Conservation (phyloP, 2,329 filamentous ascomycete genomes). For the Claviceps sp. region DNA sequence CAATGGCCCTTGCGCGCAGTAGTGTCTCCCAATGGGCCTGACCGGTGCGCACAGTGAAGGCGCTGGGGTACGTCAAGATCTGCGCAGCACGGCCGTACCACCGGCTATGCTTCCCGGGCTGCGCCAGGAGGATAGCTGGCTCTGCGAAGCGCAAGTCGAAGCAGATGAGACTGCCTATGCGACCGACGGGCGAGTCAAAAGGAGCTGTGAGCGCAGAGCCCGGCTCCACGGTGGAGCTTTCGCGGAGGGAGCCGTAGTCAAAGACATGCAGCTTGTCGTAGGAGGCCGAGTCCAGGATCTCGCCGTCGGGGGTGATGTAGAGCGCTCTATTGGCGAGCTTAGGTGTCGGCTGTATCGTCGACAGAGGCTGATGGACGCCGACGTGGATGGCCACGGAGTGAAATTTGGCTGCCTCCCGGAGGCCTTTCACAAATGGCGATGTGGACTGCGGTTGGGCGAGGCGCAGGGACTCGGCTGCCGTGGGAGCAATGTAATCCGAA, state of each 20-base stretch:
- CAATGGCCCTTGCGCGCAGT: conserved; percentile 68
- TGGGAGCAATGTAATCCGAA: conserved; percentile 70
- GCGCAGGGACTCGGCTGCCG: conserved; percentile 51
- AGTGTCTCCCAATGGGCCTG: conserved; percentile 75
- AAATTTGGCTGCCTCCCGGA: conserved; percentile 52
- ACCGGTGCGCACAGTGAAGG: conserved; percentile 80
- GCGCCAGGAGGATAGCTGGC: conserved; percentile 51
- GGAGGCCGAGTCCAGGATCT: conserved; percentile 24
- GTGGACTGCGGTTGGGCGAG: conserved; percentile 53
- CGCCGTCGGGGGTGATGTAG: conserved; percentile 33
- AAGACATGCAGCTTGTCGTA: conserved; percentile 93
- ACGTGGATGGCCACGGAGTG: conserved; percentile 68
- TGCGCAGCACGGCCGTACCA: conserved; percentile 41
- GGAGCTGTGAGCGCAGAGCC: conserved; percentile 52
- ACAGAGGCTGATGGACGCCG: conserved; percentile 64
- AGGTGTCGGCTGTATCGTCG: neutral
- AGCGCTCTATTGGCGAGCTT: conserved; percentile 38
- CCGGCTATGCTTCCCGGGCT: conserved; percentile 14
- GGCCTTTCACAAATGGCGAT: conserved; percentile 63
- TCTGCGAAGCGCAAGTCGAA: conserved; percentile 85
- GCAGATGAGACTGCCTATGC: conserved; percentile 70
- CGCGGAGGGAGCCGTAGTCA: conserved; percentile 45
- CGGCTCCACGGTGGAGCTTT: conserved; percentile 50
- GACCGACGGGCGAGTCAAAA: conserved; percentile 60
- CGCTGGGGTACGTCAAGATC: conserved; percentile 73